These are phyloP conservation scores for Bremia lactucae DNA, from an alignment of 352 stramenopile genomes.

Conservation along the genomic window DNA sequence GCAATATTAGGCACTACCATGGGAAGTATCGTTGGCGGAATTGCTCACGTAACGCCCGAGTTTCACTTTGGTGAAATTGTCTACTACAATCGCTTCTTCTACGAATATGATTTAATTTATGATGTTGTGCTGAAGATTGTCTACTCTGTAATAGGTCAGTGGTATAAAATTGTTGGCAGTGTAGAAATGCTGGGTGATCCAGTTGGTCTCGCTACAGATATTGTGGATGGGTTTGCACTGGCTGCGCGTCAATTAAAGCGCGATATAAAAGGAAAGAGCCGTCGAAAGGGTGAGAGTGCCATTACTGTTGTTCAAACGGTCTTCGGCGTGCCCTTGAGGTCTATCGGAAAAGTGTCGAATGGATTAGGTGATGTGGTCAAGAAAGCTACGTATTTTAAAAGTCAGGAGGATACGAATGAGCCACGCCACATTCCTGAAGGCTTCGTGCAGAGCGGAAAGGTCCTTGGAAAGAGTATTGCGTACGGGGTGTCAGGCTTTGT, in stretches of 20 bases:
- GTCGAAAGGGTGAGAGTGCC: conserved; percentile 71
- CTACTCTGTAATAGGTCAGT: conserved; percentile 63
- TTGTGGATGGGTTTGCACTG: conserved; percentile 77
- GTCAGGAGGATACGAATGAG: conserved; percentile 56
- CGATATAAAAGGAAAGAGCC: conserved; percentile 63
- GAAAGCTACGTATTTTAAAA: conserved; percentile 73
- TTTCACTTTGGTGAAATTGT: conserved; percentile 67
- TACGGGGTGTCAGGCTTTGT: conserved; percentile 72
- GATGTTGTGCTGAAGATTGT: conserved; percentile 68
- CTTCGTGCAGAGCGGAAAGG: conserved; percentile 57
- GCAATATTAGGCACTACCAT: conserved; percentile 70
- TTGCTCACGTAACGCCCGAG: conserved; percentile 75
- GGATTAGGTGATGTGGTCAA: conserved; percentile 79
- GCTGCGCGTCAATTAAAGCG: conserved; percentile 73
- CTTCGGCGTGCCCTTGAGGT: conserved; percentile 57
- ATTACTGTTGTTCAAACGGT: conserved; percentile 75
- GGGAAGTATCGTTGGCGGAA: conserved; percentile 81
- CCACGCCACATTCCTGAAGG: conserved; percentile 70
- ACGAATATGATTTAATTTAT: conserved; percentile 75
- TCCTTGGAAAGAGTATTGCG: conserved; percentile 70
- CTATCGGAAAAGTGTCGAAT: conserved; percentile 79
- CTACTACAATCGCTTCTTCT: conserved; percentile 76
- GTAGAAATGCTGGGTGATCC: conserved; percentile 79
- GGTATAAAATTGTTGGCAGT: conserved; percentile 85
- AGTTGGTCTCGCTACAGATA: conserved; percentile 72